Percentiles rank a stretch among this genome's conserved stretches.
These are phyloP conservation scores for Pisolithus orientalis DNA, from an alignment of 768 basidiomycete species.

Conservation along the genomic window DNA sequence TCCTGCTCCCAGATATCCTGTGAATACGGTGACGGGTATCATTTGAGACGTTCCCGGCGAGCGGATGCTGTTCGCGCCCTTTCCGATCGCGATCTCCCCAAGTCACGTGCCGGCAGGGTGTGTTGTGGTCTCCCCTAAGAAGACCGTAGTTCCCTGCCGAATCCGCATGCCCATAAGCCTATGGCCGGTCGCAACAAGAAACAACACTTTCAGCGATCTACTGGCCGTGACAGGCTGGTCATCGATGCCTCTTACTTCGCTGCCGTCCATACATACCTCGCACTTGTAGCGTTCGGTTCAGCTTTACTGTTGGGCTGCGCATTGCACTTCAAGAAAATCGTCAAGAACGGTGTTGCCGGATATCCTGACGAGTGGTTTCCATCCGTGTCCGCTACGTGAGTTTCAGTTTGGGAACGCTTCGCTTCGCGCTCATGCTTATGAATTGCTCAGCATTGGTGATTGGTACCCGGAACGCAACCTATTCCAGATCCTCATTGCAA, in stretches of 20 bases:
- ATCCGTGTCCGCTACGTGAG: constrained; percentile 80
- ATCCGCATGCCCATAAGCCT: neutral
- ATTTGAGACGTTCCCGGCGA: neutral
- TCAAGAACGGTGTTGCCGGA: constrained; percentile 76
- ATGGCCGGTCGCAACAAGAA: constrained; percentile 16
- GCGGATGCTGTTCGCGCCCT: neutral
- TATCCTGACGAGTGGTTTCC: constrained; percentile 91
- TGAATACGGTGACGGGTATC: constrained; percentile 91
- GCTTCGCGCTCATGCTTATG: constrained; percentile 1
- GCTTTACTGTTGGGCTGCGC: constrained; percentile 60
- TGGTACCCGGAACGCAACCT: constrained; percentile 83
- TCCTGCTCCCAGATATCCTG: constrained; percentile 86
- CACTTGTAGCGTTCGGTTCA: constrained; percentile 54
- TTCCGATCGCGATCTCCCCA: no score
- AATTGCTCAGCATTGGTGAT: constrained; percentile 68
- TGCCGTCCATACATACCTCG: constrained; percentile 59
- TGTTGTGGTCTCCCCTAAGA: neutral
- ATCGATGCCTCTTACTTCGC: constrained; percentile 51
- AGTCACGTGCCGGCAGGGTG: neutral
- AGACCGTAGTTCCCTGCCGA: no score
- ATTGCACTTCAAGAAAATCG: constrained; percentile 79
- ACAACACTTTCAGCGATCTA: neutral
- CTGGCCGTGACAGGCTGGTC: constrained; percentile 12
- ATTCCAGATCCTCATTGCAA: constrained; percentile 83
- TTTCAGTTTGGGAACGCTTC: constrained; percentile 1